Base-by-base conservation (phyloP, 495 filamentous ascomycete genomes). In the Talaromyces adpressus region DNA sequence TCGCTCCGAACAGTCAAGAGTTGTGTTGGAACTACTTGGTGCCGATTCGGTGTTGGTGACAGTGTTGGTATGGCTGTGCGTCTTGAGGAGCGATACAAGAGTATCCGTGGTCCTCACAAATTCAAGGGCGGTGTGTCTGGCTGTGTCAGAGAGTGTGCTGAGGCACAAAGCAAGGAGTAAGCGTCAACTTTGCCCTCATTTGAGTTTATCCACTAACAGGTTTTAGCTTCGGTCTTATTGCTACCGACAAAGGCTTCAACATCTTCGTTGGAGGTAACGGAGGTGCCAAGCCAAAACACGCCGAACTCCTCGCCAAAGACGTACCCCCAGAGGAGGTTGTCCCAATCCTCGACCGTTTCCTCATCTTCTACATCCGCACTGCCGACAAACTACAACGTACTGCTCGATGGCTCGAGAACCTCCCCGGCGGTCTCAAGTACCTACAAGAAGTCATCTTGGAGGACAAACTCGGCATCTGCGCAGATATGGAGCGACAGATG, bases 61-160 rank as follows among this genome's bases (percentile, higher is more conserved):
- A 94, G 90, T 76, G 93, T 98, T n/a, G 93, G 93, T 25, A 93
- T 98, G 90, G 93, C 93, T 1, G 88, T 97, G 23, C 83, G 92
- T 2, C 77, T 98, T 0, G 93, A 98, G 72, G 90, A 97, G 75
- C 85, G 93, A 54, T 98, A 98, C 76, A 98, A 98, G 82, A 91
- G 89, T 71, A 88, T 98, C 67, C 87, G 93, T 2, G 81, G 82
- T 20, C 93, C 93, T 11, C 93, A 98, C 69, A 98, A 98, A 80
- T 85, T 98, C 74, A 98, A 98, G 74, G 91, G 89, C 6, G 93
- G 89, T 58, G 92, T 98, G 3, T 91, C 88, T 61, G 93, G 93
- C 29, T 98, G 93, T 69, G 91, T 97, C 25, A 79, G 93, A 63
- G 93, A 98, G 72, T 98, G 93, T 66, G 93, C 93, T 8, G 93